These are phyloP conservation scores for Beauveria australis DNA, from an alignment of 2,329 filamentous ascomycete genomes.

Conservation along the genomic window DNA sequence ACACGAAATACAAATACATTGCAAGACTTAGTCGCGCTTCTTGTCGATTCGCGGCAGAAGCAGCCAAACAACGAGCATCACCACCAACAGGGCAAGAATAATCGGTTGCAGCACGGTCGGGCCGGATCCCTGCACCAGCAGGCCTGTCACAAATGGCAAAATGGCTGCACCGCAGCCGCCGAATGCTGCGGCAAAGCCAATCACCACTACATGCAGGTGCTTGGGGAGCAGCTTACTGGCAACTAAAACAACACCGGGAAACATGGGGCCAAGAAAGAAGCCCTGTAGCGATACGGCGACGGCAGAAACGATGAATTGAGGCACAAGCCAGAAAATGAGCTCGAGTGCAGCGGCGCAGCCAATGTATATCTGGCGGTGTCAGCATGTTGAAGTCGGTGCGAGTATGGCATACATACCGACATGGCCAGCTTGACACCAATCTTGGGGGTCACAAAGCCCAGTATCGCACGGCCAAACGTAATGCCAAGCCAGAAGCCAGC, in stretches of 20 bases:
- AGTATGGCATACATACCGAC: constrained; percentile 16
- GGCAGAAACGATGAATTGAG: constrained; percentile 66
- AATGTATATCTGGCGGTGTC: constrained; percentile 48
- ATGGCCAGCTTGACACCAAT: constrained; percentile 63
- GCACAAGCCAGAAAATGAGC: constrained; percentile 74
- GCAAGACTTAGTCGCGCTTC: constrained; percentile 26
- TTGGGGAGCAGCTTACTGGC: constrained; percentile 62
- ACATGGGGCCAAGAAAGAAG: constrained; percentile 73
- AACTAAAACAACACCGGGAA: constrained; percentile 63
- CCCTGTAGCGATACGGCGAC: constrained; percentile 64
- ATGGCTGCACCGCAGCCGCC: constrained; percentile 64
- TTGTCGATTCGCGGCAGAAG: constrained; percentile 33
- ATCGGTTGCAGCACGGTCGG: constrained; percentile 50
- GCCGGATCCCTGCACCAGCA: constrained; percentile 50
- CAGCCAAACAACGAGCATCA: constrained; percentile 38
- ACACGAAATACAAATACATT: background rate
- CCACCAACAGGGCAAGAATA: constrained; percentile 40
- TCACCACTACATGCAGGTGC: constrained; percentile 66
- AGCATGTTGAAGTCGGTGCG: background rate
- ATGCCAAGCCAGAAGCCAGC: constrained; percentile 79
- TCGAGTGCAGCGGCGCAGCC: constrained; percentile 55
- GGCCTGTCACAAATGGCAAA: constrained; percentile 59
- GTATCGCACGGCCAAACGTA: constrained; percentile 58
- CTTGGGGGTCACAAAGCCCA: constrained; percentile 66
- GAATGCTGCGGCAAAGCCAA: constrained; percentile 71